phyloP scores from a whole-genome alignment of 805 yeast species.

The Zygotorulaspora danielsina region DNA sequence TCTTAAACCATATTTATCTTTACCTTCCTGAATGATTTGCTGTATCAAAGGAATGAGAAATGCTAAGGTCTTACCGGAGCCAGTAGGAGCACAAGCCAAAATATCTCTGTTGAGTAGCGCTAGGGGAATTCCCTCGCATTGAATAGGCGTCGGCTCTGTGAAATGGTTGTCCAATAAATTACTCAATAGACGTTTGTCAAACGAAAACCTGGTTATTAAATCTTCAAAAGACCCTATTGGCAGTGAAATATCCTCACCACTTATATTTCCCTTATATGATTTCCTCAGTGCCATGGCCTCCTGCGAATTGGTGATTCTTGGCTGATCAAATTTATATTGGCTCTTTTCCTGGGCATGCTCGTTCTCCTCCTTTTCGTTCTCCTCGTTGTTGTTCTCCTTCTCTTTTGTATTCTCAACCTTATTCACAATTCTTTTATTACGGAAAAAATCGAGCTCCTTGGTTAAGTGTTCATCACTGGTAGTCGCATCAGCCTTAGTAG shows the following conservation, averaged over 20 bases:
- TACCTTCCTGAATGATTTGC: conserved; percentile 34
- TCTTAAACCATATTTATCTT: conserved; percentile 45
- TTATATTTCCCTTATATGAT: conserved; percentile 59
- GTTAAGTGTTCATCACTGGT: conserved; percentile 48
- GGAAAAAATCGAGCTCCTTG: conserved; percentile 80
- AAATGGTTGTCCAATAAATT: conserved; percentile 70
- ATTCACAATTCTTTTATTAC: conserved; percentile 43
- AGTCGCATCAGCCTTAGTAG: conserved; percentile 32
- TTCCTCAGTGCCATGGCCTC: conserved; percentile 64
- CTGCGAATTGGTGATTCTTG: conserved; percentile 46
- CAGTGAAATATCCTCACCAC: conserved; percentile 83
- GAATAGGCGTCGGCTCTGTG: conserved; percentile 87
- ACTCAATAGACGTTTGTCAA: conserved; percentile 49
- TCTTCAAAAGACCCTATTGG: conserved; percentile 91
- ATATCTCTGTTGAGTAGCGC: conserved; percentile 67
- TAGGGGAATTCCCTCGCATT: conserved; percentile 82
- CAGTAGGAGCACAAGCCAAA: conserved; percentile 95
- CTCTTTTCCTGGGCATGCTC: conserved; percentile 29
- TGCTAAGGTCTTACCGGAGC: conserved; percentile 95
- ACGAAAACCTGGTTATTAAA: conserved; percentile 59
- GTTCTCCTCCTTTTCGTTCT: conserved; percentile 30
- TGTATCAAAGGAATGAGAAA: conserved; percentile 81
- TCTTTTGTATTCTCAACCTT: conserved; percentile 24
- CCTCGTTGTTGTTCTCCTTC: conserved; percentile 18
- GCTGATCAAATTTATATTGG: conserved; percentile 38